These are phyloP conservation scores for Aegilops sharonensis DNA, from an alignment of 176 grass and related monocot species.

Conservation along the genomic window DNA sequence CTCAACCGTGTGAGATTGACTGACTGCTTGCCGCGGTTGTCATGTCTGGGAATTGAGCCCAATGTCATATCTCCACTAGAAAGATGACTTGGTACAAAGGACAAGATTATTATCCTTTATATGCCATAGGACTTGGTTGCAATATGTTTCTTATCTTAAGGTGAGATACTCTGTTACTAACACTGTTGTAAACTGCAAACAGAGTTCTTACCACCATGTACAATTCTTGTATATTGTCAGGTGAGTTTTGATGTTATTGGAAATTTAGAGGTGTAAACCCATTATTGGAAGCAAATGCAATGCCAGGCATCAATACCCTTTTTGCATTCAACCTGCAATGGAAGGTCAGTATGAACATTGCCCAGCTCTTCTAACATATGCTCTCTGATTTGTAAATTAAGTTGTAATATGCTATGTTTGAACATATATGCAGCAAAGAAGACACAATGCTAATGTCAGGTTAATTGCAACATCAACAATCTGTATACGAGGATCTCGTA, in stretches of 20 bases:
- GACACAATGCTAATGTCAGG: background rate
- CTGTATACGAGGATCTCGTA: background rate
- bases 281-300: background rate
- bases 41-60: background rate
- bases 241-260: constrained; percentile 5
- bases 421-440: constrained; percentile 17
- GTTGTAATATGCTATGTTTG: constrained; percentile 7
- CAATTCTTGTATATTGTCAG: constrained; percentile 20
- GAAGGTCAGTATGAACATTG: constrained; percentile 26
- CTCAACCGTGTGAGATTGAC: background rate
- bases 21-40: background rate
- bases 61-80: background rate
- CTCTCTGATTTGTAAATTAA: constrained; percentile 31
- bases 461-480: background rate
- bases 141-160: constrained; percentile 14
- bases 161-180: background rate
- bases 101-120: constrained; percentile 14
- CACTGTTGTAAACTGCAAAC: constrained; percentile 6
- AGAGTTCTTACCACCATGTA: background rate
- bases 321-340: constrained; percentile 22
- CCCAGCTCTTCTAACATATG: constrained; percentile 2
- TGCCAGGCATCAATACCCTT: background rate
- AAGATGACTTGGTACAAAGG: background rate
- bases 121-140: background rate
- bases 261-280: background rate